Conservation (phyloP, 2,329 filamentous ascomycete genomes). For the Nemania sp. region DNA sequence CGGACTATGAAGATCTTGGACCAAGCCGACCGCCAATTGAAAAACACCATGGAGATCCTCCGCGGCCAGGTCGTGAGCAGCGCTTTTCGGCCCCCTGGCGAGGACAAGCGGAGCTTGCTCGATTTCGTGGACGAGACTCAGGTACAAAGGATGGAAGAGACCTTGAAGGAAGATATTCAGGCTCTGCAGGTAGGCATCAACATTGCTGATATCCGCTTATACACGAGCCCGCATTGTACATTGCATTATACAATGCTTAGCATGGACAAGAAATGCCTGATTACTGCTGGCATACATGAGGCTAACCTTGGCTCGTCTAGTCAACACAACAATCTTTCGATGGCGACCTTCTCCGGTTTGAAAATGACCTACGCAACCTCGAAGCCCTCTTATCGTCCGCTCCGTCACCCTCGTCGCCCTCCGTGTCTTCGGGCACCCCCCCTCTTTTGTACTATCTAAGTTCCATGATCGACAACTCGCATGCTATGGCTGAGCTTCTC, state of each 20-base stretch:
- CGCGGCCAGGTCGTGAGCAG: conserved; percentile 66
- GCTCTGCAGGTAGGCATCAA: conserved; percentile 61
- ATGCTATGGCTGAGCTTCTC: conserved; percentile 79
- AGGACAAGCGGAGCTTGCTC: conserved; percentile 65
- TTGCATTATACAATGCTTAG: neutral
- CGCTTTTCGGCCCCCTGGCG: conserved; percentile 61
- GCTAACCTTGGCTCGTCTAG: conserved; percentile 42
- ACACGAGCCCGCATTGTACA: neutral
- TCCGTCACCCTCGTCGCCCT: conserved; percentile 41
- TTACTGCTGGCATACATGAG: neutral
- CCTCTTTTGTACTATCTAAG: conserved; percentile 59
- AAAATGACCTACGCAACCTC: conserved; percentile 70
- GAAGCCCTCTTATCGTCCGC: conserved; percentile 58
- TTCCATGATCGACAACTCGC: conserved; percentile 71
- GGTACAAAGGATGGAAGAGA: conserved; percentile 66
- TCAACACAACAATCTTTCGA: conserved; percentile 73
- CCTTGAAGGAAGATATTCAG: conserved; percentile 71
- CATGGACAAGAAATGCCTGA: neutral
- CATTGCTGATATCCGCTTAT: neutral
- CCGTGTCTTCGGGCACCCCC: conserved; percentile 43
- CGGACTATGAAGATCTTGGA: conserved; percentile 67
- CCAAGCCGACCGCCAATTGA: conserved; percentile 64
- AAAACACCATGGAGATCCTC: conserved; percentile 67
- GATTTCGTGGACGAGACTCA: conserved; percentile 77
- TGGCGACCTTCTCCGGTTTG: conserved; percentile 73